A percentile compares a stretch with the other conserved stretches of the same genome.
Evolutionary conservation across 176 grass and related monocot species (phyloP).

Genomic region (Raddia distichophylla): DNA sequence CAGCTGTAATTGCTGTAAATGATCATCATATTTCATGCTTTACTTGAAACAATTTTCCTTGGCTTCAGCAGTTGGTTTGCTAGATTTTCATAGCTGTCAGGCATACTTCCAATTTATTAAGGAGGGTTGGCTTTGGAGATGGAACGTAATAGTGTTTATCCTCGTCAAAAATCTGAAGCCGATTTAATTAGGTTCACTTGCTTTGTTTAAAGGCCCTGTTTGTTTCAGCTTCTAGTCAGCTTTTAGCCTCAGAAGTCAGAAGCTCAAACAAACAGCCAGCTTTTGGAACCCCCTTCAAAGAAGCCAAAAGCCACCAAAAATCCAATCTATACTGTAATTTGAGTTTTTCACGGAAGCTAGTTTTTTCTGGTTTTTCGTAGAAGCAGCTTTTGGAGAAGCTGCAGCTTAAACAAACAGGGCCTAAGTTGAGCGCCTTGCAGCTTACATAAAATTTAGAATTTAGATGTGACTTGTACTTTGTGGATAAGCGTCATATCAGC

Average conservation of each 20-base stretch:
- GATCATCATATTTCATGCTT: conserved; percentile 53
- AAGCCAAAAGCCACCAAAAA: no score
- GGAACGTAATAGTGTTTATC: conserved; percentile 36
- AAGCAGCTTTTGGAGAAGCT: no score
- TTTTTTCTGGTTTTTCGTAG: no score
- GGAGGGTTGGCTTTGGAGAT: conserved; percentile 42
- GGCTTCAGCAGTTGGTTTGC: conserved; percentile 46
- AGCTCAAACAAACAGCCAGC: no score
- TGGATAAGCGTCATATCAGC: conserved; percentile 21
- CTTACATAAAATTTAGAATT: conserved; percentile 50
- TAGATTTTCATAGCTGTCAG: conserved; percentile 44
- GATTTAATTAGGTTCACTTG: conserved; percentile 48
- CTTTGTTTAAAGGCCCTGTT: no score
- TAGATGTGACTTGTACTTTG: conserved; percentile 46
- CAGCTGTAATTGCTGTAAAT: conserved; percentile 71
- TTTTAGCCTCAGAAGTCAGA: no score
- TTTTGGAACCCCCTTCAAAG: no score
- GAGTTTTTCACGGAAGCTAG: no score
- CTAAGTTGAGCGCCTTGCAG: conserved; percentile 37
- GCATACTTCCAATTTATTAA: conserved; percentile 47
- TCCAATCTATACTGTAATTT: no score
- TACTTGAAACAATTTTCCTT: conserved; percentile 42
- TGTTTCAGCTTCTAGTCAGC: no score
- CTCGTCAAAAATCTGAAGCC: conserved; percentile 38
- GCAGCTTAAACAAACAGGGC: no score